Evolutionary conservation across 768 basidiomycete genomes (phyloP), one percentile per base, ranked within the genome.

Genomic region (Lentinula aciculospora): DNA sequence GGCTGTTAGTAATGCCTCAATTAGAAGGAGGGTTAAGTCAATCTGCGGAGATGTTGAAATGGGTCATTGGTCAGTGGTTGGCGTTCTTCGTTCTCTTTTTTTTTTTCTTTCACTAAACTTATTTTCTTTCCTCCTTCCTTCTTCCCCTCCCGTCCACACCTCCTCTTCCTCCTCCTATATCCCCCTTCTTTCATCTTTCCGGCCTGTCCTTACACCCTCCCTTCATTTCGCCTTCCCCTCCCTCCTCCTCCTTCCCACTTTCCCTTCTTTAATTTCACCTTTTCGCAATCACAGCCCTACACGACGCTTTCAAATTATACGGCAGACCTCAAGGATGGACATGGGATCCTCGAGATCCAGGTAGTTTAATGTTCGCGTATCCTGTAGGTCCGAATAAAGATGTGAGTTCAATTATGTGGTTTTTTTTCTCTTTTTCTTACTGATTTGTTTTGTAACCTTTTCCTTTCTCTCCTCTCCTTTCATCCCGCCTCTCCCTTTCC

Each of bases 1-100:
- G 92, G 90, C 67, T 92, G 10, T 75, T 98, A 64, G 71, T 97
- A 55, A 95, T 98, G 91, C 95, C 95, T 23, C 93, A 95, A 66
- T 72, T 84, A 13, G 86, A 90, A 36, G 76, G 74, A 21, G 79
- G 81, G 28, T 75, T 79, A 29, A 80, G 78, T 13, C 84, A 84
- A 27, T 80, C 89, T 13, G 80, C 79, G 6, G 94, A 96, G 70
- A 93, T 95, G 89, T 75, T 95, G 60, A 89, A 86, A 67, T 96
- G 94, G 93, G 75, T 94, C 45, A 82, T 92, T 61, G 92, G 92
- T 93, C 58, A 67, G 85, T 76, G 31, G 15, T 50, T 28, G 8
- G 8, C 32, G 32, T 34, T 34, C 6, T 50, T 37, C 17, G 3
- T 51, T 19, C 28, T 29, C 12, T n/a, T n/a, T n/a, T n/a, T n/a